A percentile compares a stretch with the other conserved stretches of the same genome.
Evolutionary conservation across 345 rosid genomes (phyloP).

Genomic region (Rhodamnia rubescens): DNA sequence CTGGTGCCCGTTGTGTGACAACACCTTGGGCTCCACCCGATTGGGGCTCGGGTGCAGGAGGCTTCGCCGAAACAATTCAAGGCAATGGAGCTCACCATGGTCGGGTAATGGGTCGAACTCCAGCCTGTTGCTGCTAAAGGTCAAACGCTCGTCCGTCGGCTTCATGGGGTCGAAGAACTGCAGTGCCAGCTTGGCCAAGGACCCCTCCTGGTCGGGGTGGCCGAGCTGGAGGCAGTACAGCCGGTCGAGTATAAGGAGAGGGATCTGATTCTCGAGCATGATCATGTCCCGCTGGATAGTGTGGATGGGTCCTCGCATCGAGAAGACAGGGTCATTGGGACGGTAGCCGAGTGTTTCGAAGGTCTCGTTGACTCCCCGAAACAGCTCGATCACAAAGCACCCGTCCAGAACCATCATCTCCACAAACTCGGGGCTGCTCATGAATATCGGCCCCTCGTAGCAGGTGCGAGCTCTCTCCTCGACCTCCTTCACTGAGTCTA

Average conservation of each 20-base stretch:
- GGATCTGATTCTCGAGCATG: constrained; percentile 77
- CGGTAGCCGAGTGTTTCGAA: constrained; percentile 49
- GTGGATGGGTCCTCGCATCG: constrained; percentile 81
- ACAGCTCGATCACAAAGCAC: constrained; percentile 65
- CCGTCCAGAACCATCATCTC: constrained; percentile 86
- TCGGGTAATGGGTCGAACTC: constrained; percentile 51
- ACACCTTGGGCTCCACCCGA: constrained; percentile 1
- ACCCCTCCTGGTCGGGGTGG: constrained; percentile 35
- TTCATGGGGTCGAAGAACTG: constrained; percentile 67
- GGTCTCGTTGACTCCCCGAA: constrained; percentile 51
- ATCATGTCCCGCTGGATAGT: constrained; percentile 78
- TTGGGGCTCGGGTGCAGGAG: constrained; percentile 42
- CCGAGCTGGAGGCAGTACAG: constrained; percentile 41
- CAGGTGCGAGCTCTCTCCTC: constrained; percentile 61
- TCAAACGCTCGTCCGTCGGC: constrained; percentile 53
- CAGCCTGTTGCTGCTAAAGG: constrained; percentile 2
- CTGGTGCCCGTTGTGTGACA: constrained; percentile 7
- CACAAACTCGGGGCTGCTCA: constrained; percentile 50
- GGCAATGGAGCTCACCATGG: constrained; percentile 59
- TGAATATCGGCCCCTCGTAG: constrained; percentile 43
- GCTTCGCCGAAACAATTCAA: constrained; percentile 57
- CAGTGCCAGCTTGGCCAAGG: constrained; percentile 44
- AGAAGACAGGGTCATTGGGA: constrained; percentile 64
- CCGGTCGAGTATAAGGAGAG: constrained; percentile 51
- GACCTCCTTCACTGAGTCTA: constrained; percentile 51